Evolutionary conservation across 2,329 filamentous ascomycete species (phyloP).

Genomic region (Pleoardoris graminearum): DNA sequence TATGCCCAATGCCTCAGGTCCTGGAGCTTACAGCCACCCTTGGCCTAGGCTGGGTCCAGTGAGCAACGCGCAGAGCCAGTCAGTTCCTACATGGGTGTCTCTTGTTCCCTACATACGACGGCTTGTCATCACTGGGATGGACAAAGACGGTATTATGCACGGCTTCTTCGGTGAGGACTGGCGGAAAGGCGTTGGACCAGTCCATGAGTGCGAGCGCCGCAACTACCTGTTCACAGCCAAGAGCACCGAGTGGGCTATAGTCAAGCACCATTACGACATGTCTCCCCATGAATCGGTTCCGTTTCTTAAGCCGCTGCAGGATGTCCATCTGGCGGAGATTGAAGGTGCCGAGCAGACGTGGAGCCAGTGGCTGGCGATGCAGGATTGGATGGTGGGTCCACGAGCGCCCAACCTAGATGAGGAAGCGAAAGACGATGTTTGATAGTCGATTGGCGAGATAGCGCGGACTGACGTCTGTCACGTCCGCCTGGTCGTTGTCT

Average conservation of each 20-base stretch:
- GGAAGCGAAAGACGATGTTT: constrained; percentile 22
- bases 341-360: constrained; percentile 79
- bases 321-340: constrained; percentile 77
- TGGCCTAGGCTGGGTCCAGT: constrained; percentile 50
- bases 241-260: constrained; percentile 83
- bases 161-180: constrained; percentile 98
- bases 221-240: constrained; percentile 97
- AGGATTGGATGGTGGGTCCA: constrained; percentile 97
- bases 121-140: constrained; percentile 88
- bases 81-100: constrained; percentile 59
- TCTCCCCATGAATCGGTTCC: constrained; percentile 80
- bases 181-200: constrained; percentile 73
- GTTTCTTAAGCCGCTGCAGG: constrained; percentile 81
- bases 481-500: too few species aligned
- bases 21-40: constrained; percentile 41
- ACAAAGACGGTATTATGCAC: constrained; percentile 82
- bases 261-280: constrained; percentile 92
- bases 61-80: constrained; percentile 42
- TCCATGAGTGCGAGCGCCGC: constrained; percentile 86
- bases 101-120: constrained; percentile 88
- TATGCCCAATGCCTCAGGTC: constrained; percentile 35
- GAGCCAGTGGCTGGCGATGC: constrained; percentile 96
- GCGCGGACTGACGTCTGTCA: constrained; percentile 24
- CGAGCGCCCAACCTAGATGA: constrained; percentile 61
- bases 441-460: constrained; percentile 25